A percentile compares a stretch with the other conserved stretches of the same genome.
phyloP scores from a whole-genome alignment of 2,329 filamentous ascomycete genomes.

The Alternaria ethzedia region DNA sequence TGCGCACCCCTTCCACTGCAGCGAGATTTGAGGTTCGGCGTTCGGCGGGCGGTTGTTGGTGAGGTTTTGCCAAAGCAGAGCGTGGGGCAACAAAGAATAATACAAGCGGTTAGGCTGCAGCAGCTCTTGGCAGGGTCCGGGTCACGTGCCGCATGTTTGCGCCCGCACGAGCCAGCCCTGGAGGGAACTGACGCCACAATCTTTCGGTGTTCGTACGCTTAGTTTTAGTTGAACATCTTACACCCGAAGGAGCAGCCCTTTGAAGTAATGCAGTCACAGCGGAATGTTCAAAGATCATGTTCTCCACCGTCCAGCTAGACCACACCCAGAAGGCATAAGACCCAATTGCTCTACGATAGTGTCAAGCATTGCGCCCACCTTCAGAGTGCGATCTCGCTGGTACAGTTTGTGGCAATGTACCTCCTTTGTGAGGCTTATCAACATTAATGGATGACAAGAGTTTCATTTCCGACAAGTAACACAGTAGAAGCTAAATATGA shows the following conservation, averaged over 20 bases:
- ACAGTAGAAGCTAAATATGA: not conserved
- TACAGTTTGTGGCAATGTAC: rapidly evolving
- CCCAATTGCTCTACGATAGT: not conserved
- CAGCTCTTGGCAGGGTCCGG: constrained; percentile 8
- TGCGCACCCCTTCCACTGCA: not conserved
- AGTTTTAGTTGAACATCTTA: not conserved
- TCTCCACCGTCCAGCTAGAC: not conserved
- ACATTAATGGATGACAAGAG: not conserved
- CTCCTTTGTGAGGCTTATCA: not conserved
- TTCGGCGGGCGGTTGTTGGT: not conserved
- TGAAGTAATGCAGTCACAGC: not conserved
- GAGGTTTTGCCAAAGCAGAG: not conserved
- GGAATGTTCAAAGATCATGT: not conserved
- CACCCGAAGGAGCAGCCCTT: not conserved
- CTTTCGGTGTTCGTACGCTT: not conserved
- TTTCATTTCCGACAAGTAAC: not conserved
- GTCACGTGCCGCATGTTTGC: not conserved
- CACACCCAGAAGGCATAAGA: not conserved
- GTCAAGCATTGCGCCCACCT: not conserved
- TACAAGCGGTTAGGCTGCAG: not conserved
- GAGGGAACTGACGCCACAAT: not conserved
- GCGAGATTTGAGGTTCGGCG: not conserved
- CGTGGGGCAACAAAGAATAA: constrained; percentile 18
- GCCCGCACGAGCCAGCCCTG: not conserved
- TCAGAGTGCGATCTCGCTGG: not conserved